These are phyloP conservation scores for Coniochaeta pulveracea DNA, from an alignment of 2,329 filamentous ascomycete species.

Conservation along the genomic window DNA sequence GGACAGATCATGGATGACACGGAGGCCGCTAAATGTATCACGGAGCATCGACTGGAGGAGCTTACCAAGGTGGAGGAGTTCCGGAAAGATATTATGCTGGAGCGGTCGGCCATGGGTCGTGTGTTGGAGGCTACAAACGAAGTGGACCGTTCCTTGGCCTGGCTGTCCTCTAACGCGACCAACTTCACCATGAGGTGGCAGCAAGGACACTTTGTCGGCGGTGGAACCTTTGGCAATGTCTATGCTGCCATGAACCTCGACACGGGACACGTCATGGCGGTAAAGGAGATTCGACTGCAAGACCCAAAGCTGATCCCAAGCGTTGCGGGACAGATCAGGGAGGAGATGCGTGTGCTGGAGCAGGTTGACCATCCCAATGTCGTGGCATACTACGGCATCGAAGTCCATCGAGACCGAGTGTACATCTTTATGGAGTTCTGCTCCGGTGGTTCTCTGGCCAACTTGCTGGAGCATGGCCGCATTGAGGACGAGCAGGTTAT, in stretches of 20 bases:
- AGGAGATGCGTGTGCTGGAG: conserved; percentile 95
- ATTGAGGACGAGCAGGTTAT: conserved; percentile 98
- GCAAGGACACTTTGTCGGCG: conserved; percentile 95
- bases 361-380: conserved; percentile 95
- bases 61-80: conserved; percentile 67
- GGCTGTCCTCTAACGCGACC: conserved; percentile 84
- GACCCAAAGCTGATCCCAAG: conserved; percentile 93
- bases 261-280: conserved; percentile 91
- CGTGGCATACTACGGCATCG: conserved; percentile 94
- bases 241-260: conserved; percentile 97
- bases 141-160: conserved; percentile 87
- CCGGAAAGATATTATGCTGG: conserved; percentile 68
- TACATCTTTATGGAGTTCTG: conserved; percentile 99
- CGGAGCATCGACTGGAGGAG: conserved; percentile 62
- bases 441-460: conserved; percentile 84
- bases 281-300: conserved; percentile 95
- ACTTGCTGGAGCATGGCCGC: conserved; percentile 82
- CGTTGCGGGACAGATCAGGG: conserved; percentile 85
- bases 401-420: conserved; percentile 97
- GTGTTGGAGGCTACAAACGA: conserved; percentile 93
- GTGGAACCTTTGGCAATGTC: conserved; percentile 93
- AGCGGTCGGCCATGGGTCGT: conserved; percentile 76
- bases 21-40: conserved; percentile 67
- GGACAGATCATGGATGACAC: conserved; percentile 66
- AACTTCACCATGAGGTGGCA: conserved; percentile 97